Conservation (phyloP, 495 filamentous ascomycete species). For the Hypoxylon fragiforme region DNA sequence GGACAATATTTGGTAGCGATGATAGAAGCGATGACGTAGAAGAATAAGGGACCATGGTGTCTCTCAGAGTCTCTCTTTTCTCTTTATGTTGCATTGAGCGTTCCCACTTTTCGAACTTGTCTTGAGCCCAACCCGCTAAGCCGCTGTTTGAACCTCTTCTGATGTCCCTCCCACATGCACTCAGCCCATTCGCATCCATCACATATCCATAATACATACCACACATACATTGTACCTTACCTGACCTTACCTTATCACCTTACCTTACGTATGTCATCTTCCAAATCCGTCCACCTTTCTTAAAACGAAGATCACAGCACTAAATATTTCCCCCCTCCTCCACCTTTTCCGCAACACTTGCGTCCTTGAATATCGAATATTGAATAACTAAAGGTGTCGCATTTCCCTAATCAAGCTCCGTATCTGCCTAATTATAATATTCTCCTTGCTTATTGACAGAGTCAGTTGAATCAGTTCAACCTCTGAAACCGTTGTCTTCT, state of each 20-base stretch:
- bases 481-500: too few relatives aligned
- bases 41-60: constrained; percentile 5
- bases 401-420: not conserved
- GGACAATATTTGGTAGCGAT: constrained; percentile 19
- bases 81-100: not conserved
- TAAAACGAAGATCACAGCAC: constrained; percentile 17
- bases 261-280: constrained; percentile 29
- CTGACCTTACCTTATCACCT: not conserved
- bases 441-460: not conserved
- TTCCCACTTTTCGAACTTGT: constrained; percentile 9
- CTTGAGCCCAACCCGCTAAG: constrained; percentile 9
- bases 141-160: constrained; percentile 13
- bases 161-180: constrained; percentile 3
- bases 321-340: constrained; percentile 1
- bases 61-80: too few relatives aligned
- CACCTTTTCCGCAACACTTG: constrained; percentile 5
- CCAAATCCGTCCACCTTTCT: constrained; percentile 26
- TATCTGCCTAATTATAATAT: too few relatives aligned
- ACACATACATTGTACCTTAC: not conserved
- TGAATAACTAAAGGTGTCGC: not conserved
- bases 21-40: too few relatives aligned
- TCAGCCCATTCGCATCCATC: not conserved
- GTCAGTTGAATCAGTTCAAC: too few relatives aligned
- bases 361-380: not conserved
- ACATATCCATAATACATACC: not conserved